Evolutionary conservation across 352 stramenopile genomes (phyloP).

Genomic region (Thalassiosira ordinaria): DNA sequence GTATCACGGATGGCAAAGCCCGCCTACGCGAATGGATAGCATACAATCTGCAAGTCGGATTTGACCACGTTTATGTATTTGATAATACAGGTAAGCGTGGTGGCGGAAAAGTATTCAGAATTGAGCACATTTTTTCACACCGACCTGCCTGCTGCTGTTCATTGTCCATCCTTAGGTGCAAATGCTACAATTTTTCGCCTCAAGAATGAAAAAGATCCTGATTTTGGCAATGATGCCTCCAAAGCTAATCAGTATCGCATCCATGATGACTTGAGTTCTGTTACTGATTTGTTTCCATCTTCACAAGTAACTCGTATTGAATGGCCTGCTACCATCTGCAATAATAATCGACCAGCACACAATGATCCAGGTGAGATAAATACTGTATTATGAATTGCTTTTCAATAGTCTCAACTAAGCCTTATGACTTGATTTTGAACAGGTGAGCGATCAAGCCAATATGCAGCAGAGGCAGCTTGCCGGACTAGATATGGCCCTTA

Average conservation of each 20-base stretch:
- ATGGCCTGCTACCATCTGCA: slow-evolving; percentile 63
- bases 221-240: slow-evolving; percentile 25
- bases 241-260: background rate
- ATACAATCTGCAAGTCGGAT: slow-evolving; percentile 75
- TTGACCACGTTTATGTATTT: slow-evolving; percentile 84
- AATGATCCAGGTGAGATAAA: too few species aligned
- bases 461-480: slow-evolving; percentile 58
- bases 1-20: slow-evolving; percentile 55
- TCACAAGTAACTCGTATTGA: slow-evolving; percentile 60
- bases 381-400: too few species aligned
- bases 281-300: slow-evolving; percentile 46
- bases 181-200: slow-evolving; percentile 54
- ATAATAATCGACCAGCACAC: slow-evolving; percentile 67
- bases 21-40: slow-evolving; percentile 79
- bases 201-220: slow-evolving; percentile 48
- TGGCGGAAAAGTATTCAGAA: too few species aligned
- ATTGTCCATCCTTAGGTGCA: too few species aligned
- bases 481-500: slow-evolving; percentile 52
- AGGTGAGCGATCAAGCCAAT: slow-evolving; percentile 57
- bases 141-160: too few species aligned
- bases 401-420: too few species aligned
- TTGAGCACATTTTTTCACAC: too few species aligned
- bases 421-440: too few species aligned
- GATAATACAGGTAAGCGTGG: too few species aligned
- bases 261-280: slow-evolving; percentile 43